Evolutionary conservation across 192 early-diverging fungal species (phyloP), one percentile per base, ranked within the genome.

Genomic region (Rhizophagus clarus): DNA sequence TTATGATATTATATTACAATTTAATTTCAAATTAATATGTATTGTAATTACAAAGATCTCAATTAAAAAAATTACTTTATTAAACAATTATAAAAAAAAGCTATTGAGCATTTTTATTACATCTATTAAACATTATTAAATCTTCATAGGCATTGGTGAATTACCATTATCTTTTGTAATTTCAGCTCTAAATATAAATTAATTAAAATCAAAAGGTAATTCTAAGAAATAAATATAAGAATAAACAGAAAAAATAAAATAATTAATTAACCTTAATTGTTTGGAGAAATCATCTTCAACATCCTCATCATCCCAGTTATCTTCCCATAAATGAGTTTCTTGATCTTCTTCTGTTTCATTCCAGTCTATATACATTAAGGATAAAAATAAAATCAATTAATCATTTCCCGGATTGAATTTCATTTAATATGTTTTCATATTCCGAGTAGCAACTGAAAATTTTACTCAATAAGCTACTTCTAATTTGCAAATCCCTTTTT

Each of bases 301-400:
- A 83, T 95, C 93, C 74, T 96, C 96, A 76, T 95, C 93, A 84
- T 97, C 96, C 96, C 96, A 97, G 88, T 94, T 92, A 51, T 96
- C 93, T 67, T 94, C 91, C 95, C 95, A 96, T 64, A 93, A 88
- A 37, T 88, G 82, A 51, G 92, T 91, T 71, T 94, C 92, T 66
- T 89, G 85, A 82, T 95, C 93, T 74, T 94, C 92, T 61, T 93
- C 94, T 24, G 88, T 89, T 73, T 91, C 91, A 62, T 90, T 90
- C 94, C 95, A 96, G 82, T 96, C 95, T 95, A 86, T 45, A 45
- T 42, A 11, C 40, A 70, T 10, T 63, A 29, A 79, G 22, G 17
- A 61, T 63, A 14, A 47, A 62, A 3, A 61, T 31, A 67, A 28
- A 20, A 3, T 31, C 17, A 67, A 29, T 66, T 9, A 31, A 31